phyloP scores from a whole-genome alignment of 352 stramenopile genomes.

The Phytophthora pluvialis region DNA sequence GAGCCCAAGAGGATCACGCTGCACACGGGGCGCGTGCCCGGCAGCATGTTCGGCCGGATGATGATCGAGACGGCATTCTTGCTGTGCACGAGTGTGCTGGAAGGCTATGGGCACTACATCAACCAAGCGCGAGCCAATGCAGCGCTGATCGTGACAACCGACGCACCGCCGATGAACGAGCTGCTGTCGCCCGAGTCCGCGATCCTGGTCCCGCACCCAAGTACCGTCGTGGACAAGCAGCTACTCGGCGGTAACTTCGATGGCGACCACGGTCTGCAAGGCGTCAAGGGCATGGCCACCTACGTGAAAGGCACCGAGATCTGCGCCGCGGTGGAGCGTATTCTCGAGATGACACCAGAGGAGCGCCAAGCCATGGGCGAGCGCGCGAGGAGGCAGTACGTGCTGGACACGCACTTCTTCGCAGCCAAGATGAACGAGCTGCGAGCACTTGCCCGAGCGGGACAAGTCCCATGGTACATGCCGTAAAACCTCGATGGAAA shows the following conservation, averaged over 20 bases:
- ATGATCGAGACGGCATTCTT: conserved; percentile 54
- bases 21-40: conserved; percentile 39
- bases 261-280: conserved; percentile 37
- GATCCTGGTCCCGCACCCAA: conserved; percentile 41
- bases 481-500: conserved; percentile 12
- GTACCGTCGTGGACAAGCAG: conserved; percentile 34
- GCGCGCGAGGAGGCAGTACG: conserved; percentile 36
- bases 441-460: conserved; percentile 18
- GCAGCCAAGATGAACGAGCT: conserved; percentile 33
- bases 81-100: conserved; percentile 57
- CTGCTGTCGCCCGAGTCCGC: conserved; percentile 49
- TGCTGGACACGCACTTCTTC: conserved; percentile 36
- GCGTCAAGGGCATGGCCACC: conserved; percentile 55
- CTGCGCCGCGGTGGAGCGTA: conserved; percentile 50
- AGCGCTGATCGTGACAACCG: conserved; percentile 57
- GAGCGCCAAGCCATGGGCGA: conserved; percentile 43
- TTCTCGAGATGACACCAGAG: conserved; percentile 38
- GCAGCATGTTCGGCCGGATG: conserved; percentile 46
- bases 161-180: conserved; percentile 67
- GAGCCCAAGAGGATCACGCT: conserved; percentile 36
- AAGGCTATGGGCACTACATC: conserved; percentile 77
- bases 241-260: conserved; percentile 47
- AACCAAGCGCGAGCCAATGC: conserved; percentile 64
- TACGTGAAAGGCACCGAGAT: conserved; percentile 49
- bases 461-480: conserved; percentile 14